Conservation (phyloP, 169 alveolate species). For the Plasmodium knowlesi region DNA sequence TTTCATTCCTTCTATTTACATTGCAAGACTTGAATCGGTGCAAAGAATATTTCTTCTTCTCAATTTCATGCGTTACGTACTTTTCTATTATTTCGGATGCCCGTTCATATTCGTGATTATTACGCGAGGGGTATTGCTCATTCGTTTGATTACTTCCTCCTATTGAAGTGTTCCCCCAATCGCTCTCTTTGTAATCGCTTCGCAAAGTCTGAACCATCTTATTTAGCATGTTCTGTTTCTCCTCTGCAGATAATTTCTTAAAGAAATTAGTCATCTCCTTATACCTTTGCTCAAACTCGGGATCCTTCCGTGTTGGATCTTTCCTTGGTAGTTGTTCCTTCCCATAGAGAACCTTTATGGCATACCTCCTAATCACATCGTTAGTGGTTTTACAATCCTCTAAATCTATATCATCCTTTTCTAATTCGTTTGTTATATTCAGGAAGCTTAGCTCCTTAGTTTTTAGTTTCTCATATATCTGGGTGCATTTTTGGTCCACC, state of each 20-base stretch:
- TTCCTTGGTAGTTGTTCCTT: slow-evolving; percentile 4
- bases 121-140: not conserved
- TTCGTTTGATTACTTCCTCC: not conserved
- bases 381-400: slow-evolving; percentile 66
- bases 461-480: slow-evolving; percentile 42
- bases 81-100: slow-evolving; percentile 58
- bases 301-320: not conserved
- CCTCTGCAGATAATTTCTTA: slow-evolving; percentile 51
- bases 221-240: slow-evolving; percentile 67
- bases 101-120: slow-evolving; percentile 3
- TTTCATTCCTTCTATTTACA: slow-evolving; percentile 20
- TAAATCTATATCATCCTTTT: slow-evolving; percentile 24
- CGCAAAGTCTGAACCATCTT: not conserved
- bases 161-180: not conserved
- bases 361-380: slow-evolving; percentile 66
- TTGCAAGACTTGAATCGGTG: slow-evolving; percentile 50
- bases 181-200: not conserved
- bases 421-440: slow-evolving; percentile 46
- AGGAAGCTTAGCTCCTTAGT: slow-evolving; percentile 51
- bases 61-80: slow-evolving; percentile 42
- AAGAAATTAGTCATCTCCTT: slow-evolving; percentile 35
- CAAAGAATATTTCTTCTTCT: slow-evolving; percentile 50
- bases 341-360: slow-evolving; percentile 48
- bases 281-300: slow-evolving; percentile 32
- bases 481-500: slow-evolving; percentile 18